Evolutionary conservation across 192 early-diverging fungal genomes (phyloP).

Genomic region (Chytriomyces sp.): DNA sequence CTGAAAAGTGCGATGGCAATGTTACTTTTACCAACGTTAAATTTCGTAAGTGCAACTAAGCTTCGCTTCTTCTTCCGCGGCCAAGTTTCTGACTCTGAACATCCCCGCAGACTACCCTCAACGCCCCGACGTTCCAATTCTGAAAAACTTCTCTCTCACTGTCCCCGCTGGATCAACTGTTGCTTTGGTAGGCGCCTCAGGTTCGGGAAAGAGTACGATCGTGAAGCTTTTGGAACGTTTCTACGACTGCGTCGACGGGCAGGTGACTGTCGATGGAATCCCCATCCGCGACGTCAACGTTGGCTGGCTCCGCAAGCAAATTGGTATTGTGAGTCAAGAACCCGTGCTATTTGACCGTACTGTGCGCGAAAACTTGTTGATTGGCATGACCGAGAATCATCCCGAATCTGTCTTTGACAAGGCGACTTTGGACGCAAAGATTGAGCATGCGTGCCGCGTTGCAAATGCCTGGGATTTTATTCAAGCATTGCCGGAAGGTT

Average conservation of each 20-base stretch:
- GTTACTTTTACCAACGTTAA: slow-evolving; percentile 54
- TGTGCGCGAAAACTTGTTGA: slow-evolving; percentile 83
- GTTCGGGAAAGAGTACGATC: slow-evolving; percentile 75
- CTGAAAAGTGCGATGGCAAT: slow-evolving; percentile 41
- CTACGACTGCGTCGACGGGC: slow-evolving; percentile 48
- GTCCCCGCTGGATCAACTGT: slow-evolving; percentile 75
- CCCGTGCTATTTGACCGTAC: slow-evolving; percentile 80
- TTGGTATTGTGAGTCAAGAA: slow-evolving; percentile 91
- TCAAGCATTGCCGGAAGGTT: slow-evolving; percentile 75
- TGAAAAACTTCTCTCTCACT: slow-evolving; percentile 59
- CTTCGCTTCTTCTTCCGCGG: background rate
- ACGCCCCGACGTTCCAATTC: slow-evolving; percentile 63
- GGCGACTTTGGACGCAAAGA: slow-evolving; percentile 46
- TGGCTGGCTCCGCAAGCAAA: slow-evolving; percentile 77
- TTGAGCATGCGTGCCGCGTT: slow-evolving; percentile 53
- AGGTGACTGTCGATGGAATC: slow-evolving; percentile 81
- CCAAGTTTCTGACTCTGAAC: background rate
- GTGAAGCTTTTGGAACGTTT: slow-evolving; percentile 64
- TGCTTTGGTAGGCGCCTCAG: slow-evolving; percentile 84
- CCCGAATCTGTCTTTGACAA: slow-evolving; percentile 55
- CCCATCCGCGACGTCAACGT: slow-evolving; percentile 82
- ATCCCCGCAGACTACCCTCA: slow-evolving; percentile 57
- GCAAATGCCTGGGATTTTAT: slow-evolving; percentile 87
- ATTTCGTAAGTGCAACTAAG: slow-evolving; percentile 36
- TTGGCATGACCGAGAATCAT: slow-evolving; percentile 69